Percentiles rank a stretch among this genome's conserved stretches.
These are phyloP conservation scores for Scheffersomyces amazonensis DNA, from an alignment of 805 yeast genomes.

Conservation along the genomic window DNA sequence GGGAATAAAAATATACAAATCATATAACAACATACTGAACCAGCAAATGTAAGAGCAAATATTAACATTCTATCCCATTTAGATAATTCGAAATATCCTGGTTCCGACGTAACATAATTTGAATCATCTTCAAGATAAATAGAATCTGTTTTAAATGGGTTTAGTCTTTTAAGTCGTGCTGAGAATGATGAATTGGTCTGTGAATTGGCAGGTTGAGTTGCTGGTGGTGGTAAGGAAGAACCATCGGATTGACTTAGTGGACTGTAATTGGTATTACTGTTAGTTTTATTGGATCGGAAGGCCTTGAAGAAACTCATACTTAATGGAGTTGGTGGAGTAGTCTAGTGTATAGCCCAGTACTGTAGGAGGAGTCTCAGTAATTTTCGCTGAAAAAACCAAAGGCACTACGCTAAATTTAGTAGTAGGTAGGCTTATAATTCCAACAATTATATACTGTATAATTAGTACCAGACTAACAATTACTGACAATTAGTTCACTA, in stretches of 20 bases:
- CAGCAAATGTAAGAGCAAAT: constrained; percentile 42
- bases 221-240: constrained; percentile 38
- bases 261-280: constrained; percentile 15
- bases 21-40: constrained; percentile 37
- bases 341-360: no score
- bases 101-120: constrained; percentile 41
- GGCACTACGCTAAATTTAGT: no score
- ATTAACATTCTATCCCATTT: constrained; percentile 47
- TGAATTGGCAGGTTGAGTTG: constrained; percentile 18
- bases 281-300: constrained; percentile 13
- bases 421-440: no score
- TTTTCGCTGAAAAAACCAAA: no score
- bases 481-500: no score
- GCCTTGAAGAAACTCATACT: constrained; percentile 43
- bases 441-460: no score
- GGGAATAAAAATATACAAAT: constrained; percentile 45
- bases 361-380: no score
- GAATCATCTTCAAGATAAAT: constrained; percentile 42
- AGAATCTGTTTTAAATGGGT: constrained; percentile 36
- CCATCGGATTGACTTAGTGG: constrained; percentile 34
- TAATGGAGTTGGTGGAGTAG: no score
- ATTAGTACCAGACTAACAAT: no score
- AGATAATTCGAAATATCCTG: constrained; percentile 41
- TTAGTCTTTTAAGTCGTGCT: constrained; percentile 30
- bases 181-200: constrained; percentile 21